Conservation (phyloP, 306 rosid species). For the Prunus fruticosa region DNA sequence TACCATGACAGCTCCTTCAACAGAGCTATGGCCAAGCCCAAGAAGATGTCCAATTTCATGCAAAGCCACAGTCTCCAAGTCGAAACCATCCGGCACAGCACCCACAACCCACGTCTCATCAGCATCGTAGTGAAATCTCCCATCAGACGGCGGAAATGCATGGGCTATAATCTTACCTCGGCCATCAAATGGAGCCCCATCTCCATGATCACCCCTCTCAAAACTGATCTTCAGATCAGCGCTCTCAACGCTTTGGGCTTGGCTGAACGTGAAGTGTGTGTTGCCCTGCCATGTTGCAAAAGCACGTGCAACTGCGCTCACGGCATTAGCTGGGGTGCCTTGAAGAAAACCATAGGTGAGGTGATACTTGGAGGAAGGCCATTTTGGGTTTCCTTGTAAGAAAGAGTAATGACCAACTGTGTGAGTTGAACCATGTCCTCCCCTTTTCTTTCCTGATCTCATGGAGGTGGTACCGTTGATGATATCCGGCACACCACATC, state of each 20-base stretch:
- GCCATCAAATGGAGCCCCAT: no score
- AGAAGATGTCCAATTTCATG: constrained; percentile 37
- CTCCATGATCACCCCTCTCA: no score
- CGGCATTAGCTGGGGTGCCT: background rate
- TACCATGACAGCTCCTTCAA: constrained; percentile 27
- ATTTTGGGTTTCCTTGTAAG: constrained; percentile 2
- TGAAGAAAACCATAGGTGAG: constrained; percentile 16
- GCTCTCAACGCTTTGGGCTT: background rate
- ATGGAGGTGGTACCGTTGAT: no score
- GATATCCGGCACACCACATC: no score
- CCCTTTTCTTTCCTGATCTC: no score
- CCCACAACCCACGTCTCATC: constrained; percentile 20
- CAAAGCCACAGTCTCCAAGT: constrained; percentile 25
- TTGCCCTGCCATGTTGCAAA: constrained; percentile 22
- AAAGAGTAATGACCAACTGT: no score
- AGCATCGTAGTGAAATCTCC: constrained; percentile 31
- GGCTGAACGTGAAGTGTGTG: constrained; percentile 13
- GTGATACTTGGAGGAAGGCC: constrained; percentile 22
- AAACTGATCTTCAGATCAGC: constrained; percentile 22
- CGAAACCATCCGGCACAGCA: background rate
- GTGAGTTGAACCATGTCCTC: no score
- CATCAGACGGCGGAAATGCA: constrained; percentile 7
- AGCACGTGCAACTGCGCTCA: constrained; percentile 11
- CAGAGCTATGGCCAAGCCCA: constrained; percentile 34
- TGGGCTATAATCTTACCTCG: no score